phyloP scores from a whole-genome alignment of 2,329 filamentous ascomycete species.

The Fonsecaea pedrosoi region DNA sequence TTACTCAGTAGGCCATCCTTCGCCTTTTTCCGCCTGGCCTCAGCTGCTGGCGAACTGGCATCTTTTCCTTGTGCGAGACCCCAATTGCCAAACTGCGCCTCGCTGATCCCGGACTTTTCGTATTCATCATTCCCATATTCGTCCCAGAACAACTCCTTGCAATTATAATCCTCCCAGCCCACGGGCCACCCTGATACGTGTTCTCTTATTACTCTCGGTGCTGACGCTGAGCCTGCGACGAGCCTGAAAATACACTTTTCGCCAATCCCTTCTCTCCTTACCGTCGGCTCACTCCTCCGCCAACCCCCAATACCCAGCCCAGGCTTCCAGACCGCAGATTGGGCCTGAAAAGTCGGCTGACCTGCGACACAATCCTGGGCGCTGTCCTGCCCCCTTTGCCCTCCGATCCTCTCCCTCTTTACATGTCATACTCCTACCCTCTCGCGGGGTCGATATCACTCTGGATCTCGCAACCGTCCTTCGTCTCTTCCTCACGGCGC shows the following conservation, averaged over 20 bases:
- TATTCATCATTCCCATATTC: conserved; percentile 21
- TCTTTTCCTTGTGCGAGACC: background rate
- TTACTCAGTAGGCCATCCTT: background rate
- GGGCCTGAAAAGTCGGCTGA: conserved; percentile 17
- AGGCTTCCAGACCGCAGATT: conserved; percentile 16
- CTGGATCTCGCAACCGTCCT: conserved; percentile 30
- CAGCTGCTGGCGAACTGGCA: conserved; percentile 3
- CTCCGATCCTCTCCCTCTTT: conserved; percentile 28
- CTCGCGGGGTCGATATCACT: conserved; percentile 32
- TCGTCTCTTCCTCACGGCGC: conserved; percentile 29
- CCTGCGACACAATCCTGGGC: conserved; percentile 12
- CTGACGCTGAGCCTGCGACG: conserved; percentile 12
- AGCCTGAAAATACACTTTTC: conserved; percentile 18
- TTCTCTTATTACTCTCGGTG: conserved; percentile 15
- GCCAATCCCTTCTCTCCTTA: background rate
- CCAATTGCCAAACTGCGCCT: conserved; percentile 19
- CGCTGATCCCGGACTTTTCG: conserved; percentile 25
- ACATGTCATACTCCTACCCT: conserved; percentile 34
- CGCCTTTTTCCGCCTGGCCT: background rate
- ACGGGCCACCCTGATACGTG: background rate
- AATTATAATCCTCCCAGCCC: conserved; percentile 15
- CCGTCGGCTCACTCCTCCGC: background rate
- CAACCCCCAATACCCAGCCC: conserved; percentile 1
- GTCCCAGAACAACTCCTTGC: conserved; percentile 9
- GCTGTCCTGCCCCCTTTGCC: conserved; percentile 30